Evolutionary conservation across 352 stramenopile species (phyloP), one percentile per base, ranked within the genome.

Genomic region (Phytophthora pisi): DNA sequence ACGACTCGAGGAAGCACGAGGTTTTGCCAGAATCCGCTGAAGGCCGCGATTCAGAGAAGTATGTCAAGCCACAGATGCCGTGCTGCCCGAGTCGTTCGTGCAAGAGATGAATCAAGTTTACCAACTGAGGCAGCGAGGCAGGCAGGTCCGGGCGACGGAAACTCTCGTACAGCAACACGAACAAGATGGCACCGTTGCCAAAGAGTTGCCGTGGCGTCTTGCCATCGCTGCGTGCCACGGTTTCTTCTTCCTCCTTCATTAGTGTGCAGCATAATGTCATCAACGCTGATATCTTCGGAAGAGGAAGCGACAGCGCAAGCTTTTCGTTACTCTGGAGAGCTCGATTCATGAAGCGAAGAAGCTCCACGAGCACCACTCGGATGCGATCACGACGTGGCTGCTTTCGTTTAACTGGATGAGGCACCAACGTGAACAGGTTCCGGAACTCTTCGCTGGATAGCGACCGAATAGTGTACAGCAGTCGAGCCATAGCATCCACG

Each of bases 181-280:
- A 90, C 36, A 89, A 57, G 4, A 90, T 79, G 1, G 80, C 72
- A 28, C 80, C 74, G 46, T 81, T 80, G 0, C 78, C 77, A 59
- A 89, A 81, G 3, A 91, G 68, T 30, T 79, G 75, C 18, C 65
- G 73, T 7, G 82, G 61, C 0, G 58, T 78, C 51, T 81, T 88
- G 24, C 75, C 70, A 50, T 86, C 80, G 20, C 66, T 79, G n/a
- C 66, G 75, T 11, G 68, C 60, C 3, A 82, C 49, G n/a, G 53
- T 74, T 5, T 82, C 74, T 57, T 91, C 82, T 68, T 91, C 84
- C 47, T 93, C 81, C 55, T 93, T 93, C 63, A 93, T 82, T 52
- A 93, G 57, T 16, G 52, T 65, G 15, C 77, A 81, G 52, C 81
- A 90, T 24, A 81, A 50, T 3, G 59, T 57, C 79, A 88, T 84